Base-by-base conservation (phyloP, 495 filamentous ascomycete species). In the Talaromyces adpressus region DNA sequence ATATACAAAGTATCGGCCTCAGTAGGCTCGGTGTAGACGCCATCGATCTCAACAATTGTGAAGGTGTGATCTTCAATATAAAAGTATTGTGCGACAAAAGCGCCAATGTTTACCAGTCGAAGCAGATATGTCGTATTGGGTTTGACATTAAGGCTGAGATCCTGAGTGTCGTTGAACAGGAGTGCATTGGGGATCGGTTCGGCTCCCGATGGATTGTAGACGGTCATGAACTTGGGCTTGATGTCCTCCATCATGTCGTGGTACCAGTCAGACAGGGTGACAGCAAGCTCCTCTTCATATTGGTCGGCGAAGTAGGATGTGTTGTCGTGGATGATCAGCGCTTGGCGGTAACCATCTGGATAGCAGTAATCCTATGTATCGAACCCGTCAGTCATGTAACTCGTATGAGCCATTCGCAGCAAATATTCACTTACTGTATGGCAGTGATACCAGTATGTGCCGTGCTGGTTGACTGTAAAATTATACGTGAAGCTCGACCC, bases 371-470 rank as follows among this genome's bases (percentile, higher is more conserved):
- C 52, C 52, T 56, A 18, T 27, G 3, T 18, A 77, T 75, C 18
- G 1, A 54, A 29, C 22, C 23, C n/a, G 22, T 56, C 11, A 29
- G 52, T 27, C 23, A 0, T 8, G 22, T 2, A 56, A 14, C 2
- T 2, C 30, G 11, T 56, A 20, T 20, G 18, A 8, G n/a, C n/a
- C n/a, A n/a, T n/a, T n/a, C n/a, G n/a, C n/a, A n/a, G n/a, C n/a
- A n/a, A n/a, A n/a, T n/a, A n/a, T n/a, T 16, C 5, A 56, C 52
- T 56, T 29, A 56, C 52, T 27, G 80, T 79, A 67, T 93, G 90
- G 12, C 86, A 90, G 70, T 93, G 90, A 67, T 92, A 93, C 91
- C 91, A 93, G 73, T 91, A 92, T 0, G 89, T 90, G 30, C 90
- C 90, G 11, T 84, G 84, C 70, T 92, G 87, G 63, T 88, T 76